Base-by-base conservation (phyloP, 2,329 filamentous ascomycete species). In the Penicillium hesseltinei region DNA sequence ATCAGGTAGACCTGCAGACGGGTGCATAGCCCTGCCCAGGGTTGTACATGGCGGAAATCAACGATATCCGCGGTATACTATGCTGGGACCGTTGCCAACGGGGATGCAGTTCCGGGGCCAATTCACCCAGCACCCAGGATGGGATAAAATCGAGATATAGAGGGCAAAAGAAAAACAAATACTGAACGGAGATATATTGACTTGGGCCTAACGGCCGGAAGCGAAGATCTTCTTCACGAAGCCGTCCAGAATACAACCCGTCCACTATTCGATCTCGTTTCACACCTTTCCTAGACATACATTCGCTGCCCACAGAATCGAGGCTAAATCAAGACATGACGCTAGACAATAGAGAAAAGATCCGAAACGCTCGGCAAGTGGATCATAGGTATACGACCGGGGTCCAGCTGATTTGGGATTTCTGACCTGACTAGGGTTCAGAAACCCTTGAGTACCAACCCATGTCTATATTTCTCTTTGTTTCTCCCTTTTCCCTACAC, bases 321-420 rank as follows among this genome's bases (percentile, higher is more conserved):
- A 64, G 62, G 58, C 38, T 42, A 45, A 42, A 25, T 29, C 25
- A 56, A 57, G 46, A 59, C 52, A 59, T 44, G 15, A 50, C 38
- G 25, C 40, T 48, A 53, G 33, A 57, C 44, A 58, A 64, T 57
- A 59, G 43, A 51, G 29, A 50, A 57, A 45, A 51, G 36, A 61
- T 62, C 56, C 63, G 60, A 64, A 63, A 63, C 62, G 38, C 7
- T 27, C 62, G 63, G 60, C 29, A 64, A 64, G 63, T 66, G 64
- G 63, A 63, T 61, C 54, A 31, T 36, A 10, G 42, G 13, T 13
- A 31, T 47, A 57, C 21, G 17, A 43, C 46, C 9, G 21, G 49
- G 54, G 35, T 40, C 13, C 27, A 45, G 49, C 36, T 36, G 44
- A 50, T 56, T 40, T 51, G 23, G 33, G 54, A 63, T 62, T 66